phyloP scores from a whole-genome alignment of 768 basidiomycete genomes.

The Cystobasidium onofrii region DNA sequence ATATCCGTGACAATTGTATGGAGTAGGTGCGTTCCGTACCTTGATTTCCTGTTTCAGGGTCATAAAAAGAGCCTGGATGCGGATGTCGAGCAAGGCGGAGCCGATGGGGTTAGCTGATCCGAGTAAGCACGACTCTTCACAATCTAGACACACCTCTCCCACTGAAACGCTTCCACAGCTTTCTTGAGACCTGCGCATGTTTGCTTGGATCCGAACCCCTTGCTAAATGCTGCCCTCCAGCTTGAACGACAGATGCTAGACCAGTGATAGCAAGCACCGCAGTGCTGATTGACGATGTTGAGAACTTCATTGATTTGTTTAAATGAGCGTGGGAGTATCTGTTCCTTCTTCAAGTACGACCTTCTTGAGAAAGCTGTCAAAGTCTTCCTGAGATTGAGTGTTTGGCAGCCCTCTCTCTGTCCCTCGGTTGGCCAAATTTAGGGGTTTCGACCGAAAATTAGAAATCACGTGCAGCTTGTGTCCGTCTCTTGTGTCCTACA shows the following conservation, averaged over 20 bases:
- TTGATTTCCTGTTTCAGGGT: slow-evolving; percentile 5
- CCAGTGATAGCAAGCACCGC: not conserved
- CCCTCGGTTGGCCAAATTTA: not conserved
- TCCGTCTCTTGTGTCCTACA: not conserved
- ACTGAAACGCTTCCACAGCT: not conserved
- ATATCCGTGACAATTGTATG: no score
- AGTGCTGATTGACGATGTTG: not conserved
- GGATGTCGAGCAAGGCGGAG: no score
- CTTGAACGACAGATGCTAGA: not conserved
- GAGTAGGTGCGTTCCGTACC: not conserved
- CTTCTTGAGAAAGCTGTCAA: not conserved
- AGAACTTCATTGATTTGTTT: not conserved
- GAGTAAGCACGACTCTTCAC: no score
- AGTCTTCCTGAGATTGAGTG: not conserved
- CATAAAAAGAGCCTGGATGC: slow-evolving; percentile 3
- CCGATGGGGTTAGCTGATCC: no score
- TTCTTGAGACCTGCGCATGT: not conserved
- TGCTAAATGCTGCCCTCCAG: not conserved
- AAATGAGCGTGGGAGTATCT: no score
- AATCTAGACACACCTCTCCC: not conserved
- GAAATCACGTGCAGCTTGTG: not conserved
- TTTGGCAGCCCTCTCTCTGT: not conserved
- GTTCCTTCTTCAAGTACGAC: not conserved
- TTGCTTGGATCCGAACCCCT: slow-evolving; percentile 5
- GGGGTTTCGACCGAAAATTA: not conserved